Evolutionary conservation across 2,329 filamentous ascomycete species (phyloP), one percentile per base, ranked within the genome.

Genomic region (Ophiocordyceps robertsii): DNA sequence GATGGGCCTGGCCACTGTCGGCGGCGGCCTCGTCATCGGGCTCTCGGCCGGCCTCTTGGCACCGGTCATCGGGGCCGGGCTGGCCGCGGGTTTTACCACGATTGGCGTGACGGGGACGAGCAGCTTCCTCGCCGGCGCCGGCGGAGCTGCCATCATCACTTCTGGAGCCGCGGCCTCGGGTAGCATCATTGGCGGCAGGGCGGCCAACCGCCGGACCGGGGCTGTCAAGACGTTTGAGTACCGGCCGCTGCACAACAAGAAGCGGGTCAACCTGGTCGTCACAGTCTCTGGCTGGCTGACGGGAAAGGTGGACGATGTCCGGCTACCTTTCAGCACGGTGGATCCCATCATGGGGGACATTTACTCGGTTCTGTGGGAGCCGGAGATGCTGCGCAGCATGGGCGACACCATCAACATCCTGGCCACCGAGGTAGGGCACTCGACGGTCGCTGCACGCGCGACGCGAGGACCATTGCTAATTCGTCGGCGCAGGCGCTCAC

Each of bases 231-330:
- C 92, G 0, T 98, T 96, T 56, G 92, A 98, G 62, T 98, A 96
- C 59, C 78, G 90, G 37, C 92, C 92, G 7, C 67, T 98, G 38
- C 89, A 96, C 68, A 98, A 98, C 66, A 96, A 96, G 64, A 98
- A 98, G 64, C 75, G 89, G 44, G 85, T 95, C 33, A 96, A 98
- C 53, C 73, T 98, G 29, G 92, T 98, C 49, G 80, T 98, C 33
- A 96, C 92, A 0, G 78, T 98, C 29, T 88, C 90, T 0, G 92
- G 92, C 4, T 98, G 92, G 92, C 93, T 98, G 84, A 95, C 87
- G 35, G 92, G 93, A 54, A 96, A 94, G 57, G 81, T 94, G 42
- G 92, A 98, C 64, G 92, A 98, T 60, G 89, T 98, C 40, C 84
- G 92, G 46, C 65, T 98, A 55, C 92, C 92, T 8, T 98, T 84